These are phyloP conservation scores for Podaxis rugospora DNA, from an alignment of 768 basidiomycete genomes.

Conservation along the genomic window DNA sequence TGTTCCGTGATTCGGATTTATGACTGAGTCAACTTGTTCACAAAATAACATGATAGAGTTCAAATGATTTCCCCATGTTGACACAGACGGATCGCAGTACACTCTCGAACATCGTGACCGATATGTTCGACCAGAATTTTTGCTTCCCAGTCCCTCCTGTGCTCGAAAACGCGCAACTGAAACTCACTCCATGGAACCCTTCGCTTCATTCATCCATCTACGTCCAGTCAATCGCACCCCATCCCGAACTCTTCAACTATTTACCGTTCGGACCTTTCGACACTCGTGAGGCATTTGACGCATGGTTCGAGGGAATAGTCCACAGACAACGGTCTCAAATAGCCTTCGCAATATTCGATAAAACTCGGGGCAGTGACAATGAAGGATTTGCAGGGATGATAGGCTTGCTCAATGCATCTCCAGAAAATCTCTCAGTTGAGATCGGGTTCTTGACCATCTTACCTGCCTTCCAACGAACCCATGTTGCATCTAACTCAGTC, in stretches of 20 bases:
- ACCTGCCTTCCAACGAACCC: conserved; percentile 57
- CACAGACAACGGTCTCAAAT: conserved; percentile 27
- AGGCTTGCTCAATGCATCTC: conserved; percentile 42
- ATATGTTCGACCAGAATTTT: conserved; percentile 36
- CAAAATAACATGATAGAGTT: too few species aligned
- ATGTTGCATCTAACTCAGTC: conserved; percentile 52
- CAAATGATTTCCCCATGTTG: too few species aligned
- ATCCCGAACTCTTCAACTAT: conserved; percentile 41
- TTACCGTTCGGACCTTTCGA: conserved; percentile 49
- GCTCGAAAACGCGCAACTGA: conserved; percentile 43
- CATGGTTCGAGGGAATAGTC: conserved; percentile 31
- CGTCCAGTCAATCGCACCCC: conserved; percentile 32
- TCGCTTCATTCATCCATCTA: conserved; percentile 40
- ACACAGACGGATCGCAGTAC: neutral
- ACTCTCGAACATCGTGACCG: neutral
- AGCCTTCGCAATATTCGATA: conserved; percentile 54
- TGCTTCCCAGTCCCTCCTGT: conserved; percentile 41
- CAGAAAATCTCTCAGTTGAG: conserved; percentile 41
- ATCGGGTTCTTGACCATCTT: conserved; percentile 51
- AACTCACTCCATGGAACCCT: conserved; percentile 35
- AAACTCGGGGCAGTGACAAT: conserved; percentile 22
- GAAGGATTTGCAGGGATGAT: conserved; percentile 48
- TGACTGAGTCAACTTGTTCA: too few species aligned
- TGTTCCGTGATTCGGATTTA: too few species aligned
- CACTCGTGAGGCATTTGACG: conserved; percentile 30